Percentiles rank a stretch among this genome's conserved stretches.
Evolutionary conservation across 345 rosid genomes (phyloP).

Genomic region (Bruguiera parviflora): DNA sequence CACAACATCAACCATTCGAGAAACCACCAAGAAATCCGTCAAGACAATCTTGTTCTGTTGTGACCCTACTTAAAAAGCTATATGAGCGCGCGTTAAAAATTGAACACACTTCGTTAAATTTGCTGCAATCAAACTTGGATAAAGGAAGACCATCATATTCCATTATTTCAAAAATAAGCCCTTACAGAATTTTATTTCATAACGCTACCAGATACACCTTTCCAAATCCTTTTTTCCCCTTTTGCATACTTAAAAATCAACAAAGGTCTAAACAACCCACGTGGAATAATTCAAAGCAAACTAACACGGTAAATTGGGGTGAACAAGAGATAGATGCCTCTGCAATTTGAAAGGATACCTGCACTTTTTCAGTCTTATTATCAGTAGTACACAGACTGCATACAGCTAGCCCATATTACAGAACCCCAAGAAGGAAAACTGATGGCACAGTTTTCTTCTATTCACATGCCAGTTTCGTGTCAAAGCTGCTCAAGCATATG

Average conservation of each 20-base stretch:
- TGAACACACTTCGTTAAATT: no score
- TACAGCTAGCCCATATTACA: slow-evolving; percentile 22
- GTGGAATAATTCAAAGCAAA: slow-evolving; percentile 9
- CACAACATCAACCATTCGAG: no score
- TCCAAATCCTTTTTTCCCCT: not conserved
- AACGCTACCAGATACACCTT: not conserved
- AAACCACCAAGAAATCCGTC: no score
- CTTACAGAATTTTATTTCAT: not conserved
- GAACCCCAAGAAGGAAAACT: slow-evolving; percentile 25
- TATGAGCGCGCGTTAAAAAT: no score
- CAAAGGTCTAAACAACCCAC: slow-evolving; percentile 5
- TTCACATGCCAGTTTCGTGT: slow-evolving; percentile 24
- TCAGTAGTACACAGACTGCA: slow-evolving; percentile 21
- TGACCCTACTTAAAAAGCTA: no score
- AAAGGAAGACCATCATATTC: no score
- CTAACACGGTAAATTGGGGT: slow-evolving; percentile 5
- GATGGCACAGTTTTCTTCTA: slow-evolving; percentile 15
- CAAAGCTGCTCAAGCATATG: slow-evolving; percentile 23
- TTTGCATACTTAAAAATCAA: slow-evolving; percentile 4
- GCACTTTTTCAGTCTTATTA: slow-evolving; percentile 21
- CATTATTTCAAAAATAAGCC: not conserved
- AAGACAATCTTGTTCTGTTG: no score
- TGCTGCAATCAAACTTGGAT: no score
- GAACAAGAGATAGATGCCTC: not conserved
- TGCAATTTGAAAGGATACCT: slow-evolving; percentile 13